phyloP scores from a whole-genome alignment of 257 asterid genomes.

The Ocimum tenuiflorum region DNA sequence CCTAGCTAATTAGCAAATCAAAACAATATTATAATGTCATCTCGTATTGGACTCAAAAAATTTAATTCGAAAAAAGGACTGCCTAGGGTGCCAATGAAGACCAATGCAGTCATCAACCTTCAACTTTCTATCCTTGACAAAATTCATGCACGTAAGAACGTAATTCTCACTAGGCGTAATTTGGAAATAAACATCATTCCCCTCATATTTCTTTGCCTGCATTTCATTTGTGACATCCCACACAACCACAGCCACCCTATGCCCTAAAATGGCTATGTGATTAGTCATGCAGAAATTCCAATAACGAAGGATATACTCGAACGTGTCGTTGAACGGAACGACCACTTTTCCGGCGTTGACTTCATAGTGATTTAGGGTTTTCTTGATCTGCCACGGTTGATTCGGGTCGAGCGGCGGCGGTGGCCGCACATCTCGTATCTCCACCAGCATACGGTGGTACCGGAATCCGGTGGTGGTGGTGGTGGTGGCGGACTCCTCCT shows the following conservation, averaged over 20 bases:
- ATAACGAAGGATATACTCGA: constrained; percentile 39
- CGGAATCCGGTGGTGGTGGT: neutral
- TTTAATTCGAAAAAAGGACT: constrained; percentile 24
- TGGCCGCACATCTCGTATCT: constrained; percentile 34
- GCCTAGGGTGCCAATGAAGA: constrained; percentile 36
- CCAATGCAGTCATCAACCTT: constrained; percentile 38
- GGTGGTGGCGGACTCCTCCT: constrained; percentile 17
- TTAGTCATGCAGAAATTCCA: constrained; percentile 42
- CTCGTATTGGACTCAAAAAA: constrained; percentile 3
- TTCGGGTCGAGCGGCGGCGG: constrained; percentile 23
- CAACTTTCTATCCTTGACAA: constrained; percentile 33
- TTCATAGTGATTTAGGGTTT: constrained; percentile 31
- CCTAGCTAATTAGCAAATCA: too few relatives aligned
- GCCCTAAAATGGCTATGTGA: constrained; percentile 28
- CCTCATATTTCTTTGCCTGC: constrained; percentile 25
- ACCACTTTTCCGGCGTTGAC: constrained; percentile 22
- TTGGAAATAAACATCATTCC: constrained; percentile 26
- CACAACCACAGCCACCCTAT: constrained; percentile 24
- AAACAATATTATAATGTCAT: neutral
- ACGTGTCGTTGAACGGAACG: constrained; percentile 29
- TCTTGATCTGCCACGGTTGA: constrained; percentile 50
- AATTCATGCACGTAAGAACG: constrained; percentile 27
- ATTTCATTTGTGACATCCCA: constrained; percentile 48
- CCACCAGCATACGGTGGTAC: constrained; percentile 30
- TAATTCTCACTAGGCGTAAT: constrained; percentile 26